Conservation (phyloP, 2,329 filamentous ascomycete species). For the Fusarium duplospermum region DNA sequence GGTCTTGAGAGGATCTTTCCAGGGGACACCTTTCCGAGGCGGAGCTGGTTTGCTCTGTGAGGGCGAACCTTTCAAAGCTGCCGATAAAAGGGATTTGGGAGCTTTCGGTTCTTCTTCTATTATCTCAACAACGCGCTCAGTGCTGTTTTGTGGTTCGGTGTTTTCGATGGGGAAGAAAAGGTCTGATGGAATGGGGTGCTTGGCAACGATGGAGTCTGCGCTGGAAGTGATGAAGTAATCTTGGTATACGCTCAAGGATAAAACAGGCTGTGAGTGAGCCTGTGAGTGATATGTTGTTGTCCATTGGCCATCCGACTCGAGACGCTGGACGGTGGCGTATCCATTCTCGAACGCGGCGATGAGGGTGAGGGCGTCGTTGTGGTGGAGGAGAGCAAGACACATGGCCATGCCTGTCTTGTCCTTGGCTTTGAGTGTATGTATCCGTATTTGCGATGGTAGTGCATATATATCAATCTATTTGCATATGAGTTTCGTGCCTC, state of each 20-base stretch:
- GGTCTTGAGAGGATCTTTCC: constrained; percentile 66
- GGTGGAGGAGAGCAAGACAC: constrained; percentile 75
- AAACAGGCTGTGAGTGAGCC: constrained; percentile 81
- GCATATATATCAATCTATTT: constrained; percentile 82
- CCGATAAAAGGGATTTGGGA: constrained; percentile 41
- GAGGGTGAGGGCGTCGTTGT: constrained; percentile 66
- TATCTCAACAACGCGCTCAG: constrained; percentile 43
- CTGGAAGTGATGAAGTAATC: constrained; percentile 80
- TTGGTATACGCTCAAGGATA: constrained; percentile 74
- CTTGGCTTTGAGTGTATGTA: constrained; percentile 65
- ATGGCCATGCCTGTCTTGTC: constrained; percentile 85
- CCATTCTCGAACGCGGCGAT: constrained; percentile 90
- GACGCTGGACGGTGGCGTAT: constrained; percentile 73
- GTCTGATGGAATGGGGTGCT: constrained; percentile 72
- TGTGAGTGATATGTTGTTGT: constrained; percentile 70
- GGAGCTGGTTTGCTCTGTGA: not conserved
- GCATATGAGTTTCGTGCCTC: constrained; percentile 1
- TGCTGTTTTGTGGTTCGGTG: constrained; percentile 1
- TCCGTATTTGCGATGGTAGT: constrained; percentile 78
- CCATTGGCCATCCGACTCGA: constrained; percentile 58
- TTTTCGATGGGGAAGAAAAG: constrained; percentile 29
- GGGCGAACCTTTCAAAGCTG: constrained; percentile 23
- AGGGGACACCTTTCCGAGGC: constrained; percentile 42
- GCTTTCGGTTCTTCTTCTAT: constrained; percentile 25
- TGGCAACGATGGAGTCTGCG: constrained; percentile 82